A percentile compares a stretch with the other conserved stretches of the same genome.
phyloP scores from a whole-genome alignment of 371 early-diverging fungal species.

The Mycotypha africana region DNA sequence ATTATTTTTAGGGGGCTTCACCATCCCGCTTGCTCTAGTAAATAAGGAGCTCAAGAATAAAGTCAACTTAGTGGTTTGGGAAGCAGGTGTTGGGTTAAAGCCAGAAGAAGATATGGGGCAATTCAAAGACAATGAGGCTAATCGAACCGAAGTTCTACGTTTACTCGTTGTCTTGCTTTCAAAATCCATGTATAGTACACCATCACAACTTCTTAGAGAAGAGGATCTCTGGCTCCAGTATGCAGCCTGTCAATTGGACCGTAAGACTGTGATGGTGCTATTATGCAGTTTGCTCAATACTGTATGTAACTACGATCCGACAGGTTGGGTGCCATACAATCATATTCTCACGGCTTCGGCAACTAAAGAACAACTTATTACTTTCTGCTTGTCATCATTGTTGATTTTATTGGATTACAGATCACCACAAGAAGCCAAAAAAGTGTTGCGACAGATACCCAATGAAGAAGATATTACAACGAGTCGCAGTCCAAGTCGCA shows the following conservation, averaged over 20 bases:
- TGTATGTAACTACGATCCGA: conserved; percentile 70
- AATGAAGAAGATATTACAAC: conserved; percentile 1
- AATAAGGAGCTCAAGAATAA: conserved; percentile 39
- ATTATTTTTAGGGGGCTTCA: conserved; percentile 77
- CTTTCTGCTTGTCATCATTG: conserved; percentile 61
- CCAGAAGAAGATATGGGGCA: conserved; percentile 63
- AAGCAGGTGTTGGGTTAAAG: conserved; percentile 69
- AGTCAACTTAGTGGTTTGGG: conserved; percentile 80
- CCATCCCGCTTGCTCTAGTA: conserved; percentile 59
- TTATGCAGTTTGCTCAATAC: conserved; percentile 83
- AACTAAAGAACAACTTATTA: conserved; percentile 62
- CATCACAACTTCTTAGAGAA: conserved; percentile 48
- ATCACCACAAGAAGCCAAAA: conserved; percentile 30
- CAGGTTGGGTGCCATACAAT: conserved; percentile 88
- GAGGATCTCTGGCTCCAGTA: conserved; percentile 57
- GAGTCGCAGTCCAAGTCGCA: conserved; percentile 6
- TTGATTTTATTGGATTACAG: conserved; percentile 70
- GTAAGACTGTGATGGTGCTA: conserved; percentile 67
- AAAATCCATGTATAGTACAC: conserved; percentile 72
- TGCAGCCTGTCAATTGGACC: conserved; percentile 62
- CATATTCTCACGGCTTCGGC: conserved; percentile 70
- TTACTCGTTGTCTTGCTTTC: conserved; percentile 73
- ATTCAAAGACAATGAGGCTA: conserved; percentile 59
- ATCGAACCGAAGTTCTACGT: conserved; percentile 74
- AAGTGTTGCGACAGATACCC: conserved; percentile 12